Base-by-base conservation (phyloP, 257 asterid species). In the Coffea canephora region DNA sequence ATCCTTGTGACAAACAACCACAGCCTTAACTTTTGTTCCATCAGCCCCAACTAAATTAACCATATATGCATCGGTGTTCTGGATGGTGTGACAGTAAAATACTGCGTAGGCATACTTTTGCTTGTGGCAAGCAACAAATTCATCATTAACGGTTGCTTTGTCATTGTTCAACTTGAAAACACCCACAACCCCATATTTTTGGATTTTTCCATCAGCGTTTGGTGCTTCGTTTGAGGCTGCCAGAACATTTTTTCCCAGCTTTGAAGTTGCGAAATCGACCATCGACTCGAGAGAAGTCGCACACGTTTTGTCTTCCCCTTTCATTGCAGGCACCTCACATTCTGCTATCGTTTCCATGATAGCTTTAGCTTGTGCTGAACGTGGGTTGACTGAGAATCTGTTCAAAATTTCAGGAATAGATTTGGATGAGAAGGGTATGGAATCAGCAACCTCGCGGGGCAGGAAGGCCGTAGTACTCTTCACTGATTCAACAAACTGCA, bases 201-300 rank as follows among this genome's bases (percentile, higher is more conserved):
- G 89, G 67, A 19, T 11, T 16, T 68, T 50, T 16, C 79, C 68
- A 23, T 69, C 75, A 25, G 1, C 4, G 11, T 79, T 69, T 5
- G 86, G 83, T 21, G 93, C 82, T 18, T 73, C 78, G 6, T 97
- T 94, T 4, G 97, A 88, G 0, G 92, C 59, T 27, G 94, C 97
- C 49, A 57, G 66, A 25, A 87, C 89, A 8, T 85, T 85, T 21
- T 82, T 84, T 4, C 98, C 99, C 8, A 92, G 71, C 75, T 85
- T 89, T 66, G 94, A 90, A 23, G 88, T 82, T 82, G 79, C 83
- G 89, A 91, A 95, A 80, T 93, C 97, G 0, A 95, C 74, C 98
- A 93, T 95, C 69, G 99, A 88, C 76, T 95, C 96, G 77, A 95
- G 43, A 19, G 97, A 93, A 61, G 99, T 93, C 2, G 96, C 93